phyloP scores from a whole-genome alignment of 805 yeast species.

The Starmerella davenportii region DNA sequence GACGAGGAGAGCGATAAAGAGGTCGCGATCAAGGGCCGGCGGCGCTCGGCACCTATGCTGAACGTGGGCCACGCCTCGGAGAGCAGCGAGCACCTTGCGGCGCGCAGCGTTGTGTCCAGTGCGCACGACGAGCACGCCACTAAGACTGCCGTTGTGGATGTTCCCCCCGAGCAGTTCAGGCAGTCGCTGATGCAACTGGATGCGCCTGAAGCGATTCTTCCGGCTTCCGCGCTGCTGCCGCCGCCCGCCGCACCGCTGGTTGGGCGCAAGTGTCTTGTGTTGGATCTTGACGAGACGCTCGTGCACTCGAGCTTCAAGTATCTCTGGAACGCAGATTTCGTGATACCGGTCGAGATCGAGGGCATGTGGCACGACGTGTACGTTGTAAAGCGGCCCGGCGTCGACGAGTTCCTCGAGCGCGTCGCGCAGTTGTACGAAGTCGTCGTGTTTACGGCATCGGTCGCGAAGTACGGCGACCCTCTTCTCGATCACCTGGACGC shows the following conservation, averaged over 20 bases:
- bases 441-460: constrained; percentile 93
- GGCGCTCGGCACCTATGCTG: constrained; percentile 3
- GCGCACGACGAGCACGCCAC: not conserved
- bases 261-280: constrained; percentile 65
- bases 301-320: constrained; percentile 92
- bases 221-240: constrained; percentile 30
- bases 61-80: not conserved
- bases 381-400: constrained; percentile 95
- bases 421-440: constrained; percentile 85
- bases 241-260: constrained; percentile 33
- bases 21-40: constrained; percentile 9
- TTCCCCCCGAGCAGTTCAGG: not conserved
- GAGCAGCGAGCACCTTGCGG: not conserved
- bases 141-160: not conserved
- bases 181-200: not conserved
- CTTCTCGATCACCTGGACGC: constrained; percentile 71
- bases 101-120: not conserved
- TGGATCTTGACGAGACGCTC: constrained; percentile 88
- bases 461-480: constrained; percentile 91
- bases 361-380: constrained; percentile 83
- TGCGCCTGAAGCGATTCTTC: not conserved
- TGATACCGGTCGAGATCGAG: constrained; percentile 93
- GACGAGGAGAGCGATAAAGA: constrained; percentile 5
- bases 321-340: constrained; percentile 83
- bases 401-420: constrained; percentile 69